Base-by-base conservation (phyloP, 2,329 filamentous ascomycete genomes). In the Exutisphaerella laricina region DNA sequence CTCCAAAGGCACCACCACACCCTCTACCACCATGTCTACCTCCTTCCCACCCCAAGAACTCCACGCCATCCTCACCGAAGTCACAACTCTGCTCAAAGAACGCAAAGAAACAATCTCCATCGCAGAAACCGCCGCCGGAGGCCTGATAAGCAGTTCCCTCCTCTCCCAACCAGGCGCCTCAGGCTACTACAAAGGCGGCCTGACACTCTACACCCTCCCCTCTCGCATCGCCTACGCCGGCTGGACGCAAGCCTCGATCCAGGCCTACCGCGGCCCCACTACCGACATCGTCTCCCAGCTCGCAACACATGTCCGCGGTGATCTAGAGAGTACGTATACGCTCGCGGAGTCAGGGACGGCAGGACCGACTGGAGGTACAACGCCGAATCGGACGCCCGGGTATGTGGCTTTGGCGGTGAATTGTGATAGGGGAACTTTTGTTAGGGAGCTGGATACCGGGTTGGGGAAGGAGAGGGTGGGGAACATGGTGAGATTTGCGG, bases 371-470 rank as follows among this genome's bases (percentile, higher is more conserved):
- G 77, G 74, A 9, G 79, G 78, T 0, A 63, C 62, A 20, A 75
- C 72, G 32, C 66, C 63, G 48, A 82, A 81, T 58, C 62, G 79
- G 28, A 75, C 68, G 25, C 79, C 78, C 66, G 79, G 79, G 1
- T 82, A 81, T 66, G 76, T 82, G 20, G 78, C 79, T 12, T 59
- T 84, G 26, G 78, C 78, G n/a, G 75, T 82, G 5, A 71, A 71
- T 16, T 70, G 69, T 10, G 70, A 74, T 13, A 63, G 63, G n/a
- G 76, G 72, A 0, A 72, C 67, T 0, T 68, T 70, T 45, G 75
- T 69, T 40, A 70, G 69, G 41, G 79, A 82, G 59, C 54, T 78
- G 20, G 70, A 77, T 39, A 82, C 78, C 1, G 75, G 72, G 5
- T 60, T 72, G 71, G 68, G 6, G 17, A 66, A 60, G 2, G 71